These are phyloP conservation scores for Fusarium sterilihyphosum DNA, from an alignment of 2,329 filamentous ascomycete species.

Conservation along the genomic window DNA sequence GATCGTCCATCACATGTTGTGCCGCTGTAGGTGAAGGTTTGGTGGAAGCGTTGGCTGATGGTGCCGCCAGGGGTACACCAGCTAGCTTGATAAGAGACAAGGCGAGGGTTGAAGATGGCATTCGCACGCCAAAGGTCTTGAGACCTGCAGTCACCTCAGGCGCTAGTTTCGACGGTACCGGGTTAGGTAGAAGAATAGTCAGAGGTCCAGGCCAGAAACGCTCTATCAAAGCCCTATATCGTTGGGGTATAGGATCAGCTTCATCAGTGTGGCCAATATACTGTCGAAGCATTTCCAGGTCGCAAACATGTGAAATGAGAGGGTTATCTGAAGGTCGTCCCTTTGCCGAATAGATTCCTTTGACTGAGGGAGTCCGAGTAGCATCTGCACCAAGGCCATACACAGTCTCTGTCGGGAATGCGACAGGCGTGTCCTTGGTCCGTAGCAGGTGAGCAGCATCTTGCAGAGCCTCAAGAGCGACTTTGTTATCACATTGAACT, in stretches of 20 bases:
- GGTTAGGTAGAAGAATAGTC: constrained; percentile 87
- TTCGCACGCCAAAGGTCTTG: constrained; percentile 85
- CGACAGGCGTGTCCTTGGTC: constrained; percentile 78
- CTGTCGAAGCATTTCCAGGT: constrained; percentile 76
- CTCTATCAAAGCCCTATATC: constrained; percentile 81
- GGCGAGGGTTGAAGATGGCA: constrained; percentile 87
- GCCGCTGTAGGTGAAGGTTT: constrained; percentile 92
- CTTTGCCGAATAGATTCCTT: constrained; percentile 93
- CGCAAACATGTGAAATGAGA: constrained; percentile 90
- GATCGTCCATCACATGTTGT: constrained; percentile 86
- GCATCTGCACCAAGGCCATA: constrained; percentile 98
- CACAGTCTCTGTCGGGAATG: constrained; percentile 97
- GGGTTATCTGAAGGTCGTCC: constrained; percentile 93
- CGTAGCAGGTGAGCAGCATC: constrained; percentile 74
- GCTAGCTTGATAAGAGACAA: constrained; percentile 85
- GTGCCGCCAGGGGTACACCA: constrained; percentile 84
- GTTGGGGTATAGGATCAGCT: constrained; percentile 67
- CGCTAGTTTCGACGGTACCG: constrained; percentile 74
- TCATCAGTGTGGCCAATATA: constrained; percentile 59
- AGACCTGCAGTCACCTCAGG: constrained; percentile 92
- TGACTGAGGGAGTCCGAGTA: constrained; percentile 82
- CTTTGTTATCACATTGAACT: constrained; percentile 45
- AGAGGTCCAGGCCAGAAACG: constrained; percentile 95
- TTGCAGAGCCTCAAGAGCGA: constrained; percentile 57
- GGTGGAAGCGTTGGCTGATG: constrained; percentile 94